phyloP scores from a whole-genome alignment of 2,329 filamentous ascomycete genomes.

The Zasmidium angulare region DNA sequence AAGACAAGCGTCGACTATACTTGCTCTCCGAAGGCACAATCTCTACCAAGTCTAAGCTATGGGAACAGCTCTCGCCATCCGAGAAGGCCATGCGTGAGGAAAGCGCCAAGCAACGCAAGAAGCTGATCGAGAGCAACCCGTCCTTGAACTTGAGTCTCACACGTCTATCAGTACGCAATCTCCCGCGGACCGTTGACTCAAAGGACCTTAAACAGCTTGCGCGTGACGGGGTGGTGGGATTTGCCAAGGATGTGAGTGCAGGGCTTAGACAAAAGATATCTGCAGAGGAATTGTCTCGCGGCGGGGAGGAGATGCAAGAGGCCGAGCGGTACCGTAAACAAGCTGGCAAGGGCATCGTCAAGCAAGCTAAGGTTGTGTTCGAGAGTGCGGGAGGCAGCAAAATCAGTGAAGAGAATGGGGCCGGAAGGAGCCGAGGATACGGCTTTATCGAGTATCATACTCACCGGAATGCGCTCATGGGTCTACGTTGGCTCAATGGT shows the following conservation, averaged over 20 bases:
- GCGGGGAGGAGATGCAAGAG: constrained; percentile 74
- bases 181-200: constrained; percentile 77
- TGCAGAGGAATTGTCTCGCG: constrained; percentile 83
- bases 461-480: constrained; percentile 93
- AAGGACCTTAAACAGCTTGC: constrained; percentile 91
- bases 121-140: constrained; percentile 87
- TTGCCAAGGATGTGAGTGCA: constrained; percentile 83
- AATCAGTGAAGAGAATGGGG: constrained; percentile 72
- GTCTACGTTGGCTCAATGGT: constrained; percentile 88
- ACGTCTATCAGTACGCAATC: constrained; percentile 85
- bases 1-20: constrained; percentile 87
- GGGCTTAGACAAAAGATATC: constrained; percentile 75
- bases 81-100: constrained; percentile 88
- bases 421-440: constrained; percentile 84
- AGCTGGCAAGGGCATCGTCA: constrained; percentile 83
- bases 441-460: constrained; percentile 97
- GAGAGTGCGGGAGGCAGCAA: constrained; percentile 85
- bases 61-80: constrained; percentile 70
- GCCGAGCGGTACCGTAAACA: constrained; percentile 76
- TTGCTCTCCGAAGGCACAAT: constrained; percentile 86
- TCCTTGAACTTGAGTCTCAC: constrained; percentile 85
- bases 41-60: constrained; percentile 72
- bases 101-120: constrained; percentile 82
- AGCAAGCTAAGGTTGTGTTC: constrained; percentile 92
- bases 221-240: constrained; percentile 88